Evolutionary conservation across 495 filamentous ascomycete genomes (phyloP), one percentile per base, ranked within the genome.

Genomic region (Clohesyomyces aquaticus): DNA sequence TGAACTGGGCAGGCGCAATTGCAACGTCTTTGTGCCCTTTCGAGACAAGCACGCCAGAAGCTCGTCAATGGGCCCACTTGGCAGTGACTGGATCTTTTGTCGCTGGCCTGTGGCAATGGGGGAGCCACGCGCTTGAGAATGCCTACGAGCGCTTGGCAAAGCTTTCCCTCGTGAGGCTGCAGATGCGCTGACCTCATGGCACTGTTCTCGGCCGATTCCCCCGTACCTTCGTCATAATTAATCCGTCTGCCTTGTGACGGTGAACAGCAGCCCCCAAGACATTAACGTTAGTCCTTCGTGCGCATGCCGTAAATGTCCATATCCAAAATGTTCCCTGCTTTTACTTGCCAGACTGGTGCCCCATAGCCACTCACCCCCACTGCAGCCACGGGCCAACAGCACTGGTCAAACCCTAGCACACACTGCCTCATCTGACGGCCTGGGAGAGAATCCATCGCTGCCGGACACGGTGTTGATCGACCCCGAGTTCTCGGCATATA

Each of bases 361-460:
- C 16, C 21, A 38, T 6, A 50, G 54, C 55, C 54, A 65, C 55
- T 22, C 23, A 23, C 6, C 22, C 10, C 11, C 23, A 23, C 6
- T 16, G 9, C 11, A 65, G 12, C 16, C n/a, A 38, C 45, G 47
- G 4, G 18, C 22, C 28, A 23, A 22, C 8, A 58, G 12, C 46
- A 23, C 12, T 42, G 26, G 6, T 18, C 21, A 26, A 47, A 38
- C n/a, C 38, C n/a, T 23, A 45, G 21, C 22, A 8, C 29, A 51
- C 61, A 60, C 56, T 55, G 55, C 63, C 63, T 32, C 55, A 61
- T 66, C 55, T 61, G 63, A 60, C 55, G 26, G 21, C 25, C n/a
- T 6, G 29, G 6, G 45, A 10, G 21, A 45, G 19, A 26, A 14
- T 4, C 14, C 12, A 49, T 8, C 11, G 46, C 12, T 23, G 28